Evolutionary conservation across 352 stramenopile species (phyloP).

Genomic region (Halophytophthora polymorphica): DNA sequence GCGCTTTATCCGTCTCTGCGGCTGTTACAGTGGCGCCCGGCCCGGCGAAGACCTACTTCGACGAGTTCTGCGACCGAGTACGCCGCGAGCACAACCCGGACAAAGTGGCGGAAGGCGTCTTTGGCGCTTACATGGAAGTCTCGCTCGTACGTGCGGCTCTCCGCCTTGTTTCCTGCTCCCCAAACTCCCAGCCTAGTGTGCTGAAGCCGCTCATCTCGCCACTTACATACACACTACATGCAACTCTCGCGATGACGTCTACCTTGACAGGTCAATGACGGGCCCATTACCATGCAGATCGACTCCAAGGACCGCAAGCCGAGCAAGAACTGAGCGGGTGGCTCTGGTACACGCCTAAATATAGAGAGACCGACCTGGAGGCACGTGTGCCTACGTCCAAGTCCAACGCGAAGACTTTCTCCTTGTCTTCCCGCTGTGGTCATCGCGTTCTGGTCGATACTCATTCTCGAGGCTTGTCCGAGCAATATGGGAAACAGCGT

Average conservation of each 20-base stretch:
- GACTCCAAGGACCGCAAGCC: constrained; percentile 75
- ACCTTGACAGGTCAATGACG: constrained; percentile 63
- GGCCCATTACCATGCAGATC: constrained; percentile 80
- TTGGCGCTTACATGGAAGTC: constrained; percentile 86
- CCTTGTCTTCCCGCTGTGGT: background rate
- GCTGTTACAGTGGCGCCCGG: constrained; percentile 53
- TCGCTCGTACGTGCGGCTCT: constrained; percentile 45
- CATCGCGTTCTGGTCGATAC: background rate
- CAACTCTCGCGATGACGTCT: background rate
- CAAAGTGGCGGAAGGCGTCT: constrained; percentile 77
- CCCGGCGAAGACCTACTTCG: constrained; percentile 71
- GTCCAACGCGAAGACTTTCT: too few relatives aligned
- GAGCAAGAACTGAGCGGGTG: constrained; percentile 32
- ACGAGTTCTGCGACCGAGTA: constrained; percentile 69
- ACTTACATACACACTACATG: background rate
- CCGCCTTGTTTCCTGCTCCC: background rate
- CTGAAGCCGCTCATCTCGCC: background rate
- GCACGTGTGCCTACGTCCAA: too few relatives aligned
- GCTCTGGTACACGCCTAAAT: background rate
- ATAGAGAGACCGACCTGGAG: too few relatives aligned
- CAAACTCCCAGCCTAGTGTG: background rate
- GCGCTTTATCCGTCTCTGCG: background rate
- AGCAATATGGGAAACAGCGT: background rate
- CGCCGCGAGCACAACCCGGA: constrained; percentile 49
- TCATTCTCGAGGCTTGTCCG: background rate